phyloP scores from a whole-genome alignment of 768 basidiomycete species.

The Termitomyces sp. region DNA sequence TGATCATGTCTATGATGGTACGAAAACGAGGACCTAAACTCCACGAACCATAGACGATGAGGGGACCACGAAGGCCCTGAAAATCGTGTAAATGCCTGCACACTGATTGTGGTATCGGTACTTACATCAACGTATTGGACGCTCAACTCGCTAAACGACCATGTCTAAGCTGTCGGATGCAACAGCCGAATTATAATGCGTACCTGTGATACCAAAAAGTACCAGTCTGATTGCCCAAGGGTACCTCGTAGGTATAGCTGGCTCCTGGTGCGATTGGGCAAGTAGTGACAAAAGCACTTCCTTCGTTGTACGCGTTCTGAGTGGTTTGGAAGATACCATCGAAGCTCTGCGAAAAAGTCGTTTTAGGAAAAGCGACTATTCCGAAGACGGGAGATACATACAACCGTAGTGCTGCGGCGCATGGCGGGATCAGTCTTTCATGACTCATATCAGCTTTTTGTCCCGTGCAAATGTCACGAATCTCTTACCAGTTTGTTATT shows the following conservation, averaged over 20 bases:
- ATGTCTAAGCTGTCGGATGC: neutral
- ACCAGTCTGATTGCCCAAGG: constrained; percentile 30
- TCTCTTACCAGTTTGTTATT: constrained; percentile 33
- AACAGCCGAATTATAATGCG: neutral
- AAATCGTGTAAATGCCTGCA: neutral
- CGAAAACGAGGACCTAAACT: neutral
- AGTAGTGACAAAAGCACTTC: constrained; percentile 36
- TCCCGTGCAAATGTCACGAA: neutral
- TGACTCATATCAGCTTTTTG: neutral
- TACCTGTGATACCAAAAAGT: constrained; percentile 37
- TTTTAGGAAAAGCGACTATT: neutral
- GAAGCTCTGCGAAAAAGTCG: constrained; percentile 13
- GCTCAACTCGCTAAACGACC: constrained; percentile 16
- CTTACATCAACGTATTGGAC: constrained; percentile 25
- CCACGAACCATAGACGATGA: constrained; percentile 27
- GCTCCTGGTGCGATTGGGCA: constrained; percentile 35
- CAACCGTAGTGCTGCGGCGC: constrained; percentile 24
- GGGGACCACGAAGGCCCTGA: constrained; percentile 26
- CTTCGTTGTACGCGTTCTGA: constrained; percentile 23
- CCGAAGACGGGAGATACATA: constrained; percentile 5
- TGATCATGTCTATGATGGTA: neutral
- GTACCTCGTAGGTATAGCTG: constrained; percentile 31
- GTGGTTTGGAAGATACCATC: constrained; percentile 23
- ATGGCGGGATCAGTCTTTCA: constrained; percentile 23
- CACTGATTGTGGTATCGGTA: neutral